These are phyloP conservation scores for Conticribra weissflogii DNA, from an alignment of 108 stramenopile genomes.

Conservation along the genomic window DNA sequence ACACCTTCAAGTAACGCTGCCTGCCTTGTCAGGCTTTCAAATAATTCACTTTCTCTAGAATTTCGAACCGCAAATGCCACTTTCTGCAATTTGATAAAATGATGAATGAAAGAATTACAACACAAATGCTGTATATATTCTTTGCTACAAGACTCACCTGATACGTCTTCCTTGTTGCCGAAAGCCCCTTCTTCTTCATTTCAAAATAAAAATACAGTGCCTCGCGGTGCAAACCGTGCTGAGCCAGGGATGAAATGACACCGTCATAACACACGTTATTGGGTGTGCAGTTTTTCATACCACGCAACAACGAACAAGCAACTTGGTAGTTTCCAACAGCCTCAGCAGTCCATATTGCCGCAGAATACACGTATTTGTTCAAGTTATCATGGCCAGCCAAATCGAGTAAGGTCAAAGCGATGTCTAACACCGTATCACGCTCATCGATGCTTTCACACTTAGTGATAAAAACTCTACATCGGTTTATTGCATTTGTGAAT, in stretches of 20 bases:
- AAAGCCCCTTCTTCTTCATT: constrained; percentile 46
- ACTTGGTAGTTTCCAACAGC: constrained; percentile 33
- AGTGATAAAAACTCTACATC: constrained; percentile 46
- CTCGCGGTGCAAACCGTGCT: constrained; percentile 46
- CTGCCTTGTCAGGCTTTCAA: constrained; percentile 10
- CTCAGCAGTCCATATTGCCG: constrained; percentile 80
- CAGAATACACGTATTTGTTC: constrained; percentile 72
- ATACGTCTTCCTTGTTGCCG: constrained; percentile 44
- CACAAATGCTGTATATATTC: too few relatives aligned
- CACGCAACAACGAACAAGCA: constrained; percentile 49
- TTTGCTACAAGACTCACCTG: too few relatives aligned
- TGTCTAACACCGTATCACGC: constrained; percentile 24
- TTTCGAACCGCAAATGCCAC: constrained; percentile 31
- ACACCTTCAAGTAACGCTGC: constrained; percentile 40
- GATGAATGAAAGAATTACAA: too few relatives aligned
- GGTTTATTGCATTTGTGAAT: constrained; percentile 65
- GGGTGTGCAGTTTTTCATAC: constrained; percentile 52
- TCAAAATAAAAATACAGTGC: constrained; percentile 56
- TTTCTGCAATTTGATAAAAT: too few relatives aligned
- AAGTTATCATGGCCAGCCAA: constrained; percentile 59
- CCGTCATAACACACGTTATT: constrained; percentile 60
- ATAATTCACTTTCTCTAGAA: constrained; percentile 27
- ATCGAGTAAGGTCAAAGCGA: constrained; percentile 46
- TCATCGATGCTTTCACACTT: constrained; percentile 29
- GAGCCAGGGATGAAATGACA: constrained; percentile 56